phyloP scores from a whole-genome alignment of 1,284 basidiomycete species.

The Hortiboletus rubellus region DNA sequence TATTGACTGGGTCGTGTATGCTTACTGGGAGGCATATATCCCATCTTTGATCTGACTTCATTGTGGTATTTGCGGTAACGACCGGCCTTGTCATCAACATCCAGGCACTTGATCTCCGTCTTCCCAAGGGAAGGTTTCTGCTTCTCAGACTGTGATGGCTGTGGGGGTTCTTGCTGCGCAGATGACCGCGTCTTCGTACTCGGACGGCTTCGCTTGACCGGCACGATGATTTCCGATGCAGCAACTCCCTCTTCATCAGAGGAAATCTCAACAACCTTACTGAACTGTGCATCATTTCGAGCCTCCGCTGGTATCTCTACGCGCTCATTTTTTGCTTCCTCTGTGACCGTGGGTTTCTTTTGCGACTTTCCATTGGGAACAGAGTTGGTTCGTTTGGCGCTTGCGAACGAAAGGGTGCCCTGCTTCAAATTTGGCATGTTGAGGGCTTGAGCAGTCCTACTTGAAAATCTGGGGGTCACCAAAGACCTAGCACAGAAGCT shows the following conservation, averaged over 20 bases:
- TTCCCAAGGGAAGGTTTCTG: neutral
- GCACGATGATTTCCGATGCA: conserved; percentile 5
- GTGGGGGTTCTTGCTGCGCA: neutral
- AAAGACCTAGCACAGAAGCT: no score
- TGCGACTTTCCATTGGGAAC: conserved; percentile 37
- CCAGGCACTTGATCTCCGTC: conserved; percentile 14
- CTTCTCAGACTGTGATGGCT: conserved; percentile 8
- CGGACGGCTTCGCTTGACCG: conserved; percentile 25
- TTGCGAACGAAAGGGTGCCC: conserved; percentile 47
- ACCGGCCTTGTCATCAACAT: conserved; percentile 39
- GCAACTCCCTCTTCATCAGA: conserved; percentile 20
- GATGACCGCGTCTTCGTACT: conserved; percentile 10
- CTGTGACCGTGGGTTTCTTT: conserved; percentile 17
- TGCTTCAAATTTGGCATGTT: conserved; percentile 41
- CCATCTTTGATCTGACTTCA: conserved; percentile 55
- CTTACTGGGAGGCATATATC: conserved; percentile 59
- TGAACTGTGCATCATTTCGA: neutral
- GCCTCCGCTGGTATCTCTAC: neutral
- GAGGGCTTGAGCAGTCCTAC: no score
- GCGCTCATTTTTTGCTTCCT: conserved; percentile 16
- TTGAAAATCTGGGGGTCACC: no score
- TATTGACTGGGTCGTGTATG: conserved; percentile 10
- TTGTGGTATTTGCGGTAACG: conserved; percentile 48
- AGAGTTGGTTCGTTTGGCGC: conserved; percentile 51
- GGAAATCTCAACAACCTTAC: conserved; percentile 12